Percentiles rank a stretch among this genome's conserved stretches.
phyloP scores from a whole-genome alignment of 1,284 basidiomycete species.

The Taiwanofungus camphoratus region DNA sequence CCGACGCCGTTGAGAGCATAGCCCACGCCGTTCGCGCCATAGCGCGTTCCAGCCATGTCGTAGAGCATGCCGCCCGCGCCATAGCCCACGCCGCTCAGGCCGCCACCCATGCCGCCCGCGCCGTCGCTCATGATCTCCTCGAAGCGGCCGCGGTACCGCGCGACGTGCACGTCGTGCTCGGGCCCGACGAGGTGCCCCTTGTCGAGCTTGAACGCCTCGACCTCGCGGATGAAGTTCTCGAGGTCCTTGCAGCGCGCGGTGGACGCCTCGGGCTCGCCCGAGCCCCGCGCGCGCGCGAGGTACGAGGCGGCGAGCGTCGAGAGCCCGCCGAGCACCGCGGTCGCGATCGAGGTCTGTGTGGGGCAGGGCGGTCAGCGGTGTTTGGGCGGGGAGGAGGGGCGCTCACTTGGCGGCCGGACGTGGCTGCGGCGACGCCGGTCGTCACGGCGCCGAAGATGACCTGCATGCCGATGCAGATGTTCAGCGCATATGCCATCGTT shows the following conservation, averaged over 20 bases:
- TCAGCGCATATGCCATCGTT: conserved; percentile 45
- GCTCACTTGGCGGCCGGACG: conserved; percentile 31
- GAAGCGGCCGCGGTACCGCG: conserved; percentile 25
- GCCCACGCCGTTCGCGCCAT: conserved; percentile 4
- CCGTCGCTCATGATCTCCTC: conserved; percentile 30
- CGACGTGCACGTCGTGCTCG: conserved; percentile 21
- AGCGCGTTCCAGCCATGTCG: conserved; percentile 9
- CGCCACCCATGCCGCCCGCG: conserved; percentile 16
- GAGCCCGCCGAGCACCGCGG: conserved; percentile 40
- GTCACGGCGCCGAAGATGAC: conserved; percentile 63
- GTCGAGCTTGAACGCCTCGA: conserved; percentile 51
- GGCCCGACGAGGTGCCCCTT: conserved; percentile 36
- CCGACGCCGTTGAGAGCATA: not conserved
- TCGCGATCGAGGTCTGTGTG: conserved; percentile 28
- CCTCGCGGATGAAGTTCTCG: conserved; percentile 58
- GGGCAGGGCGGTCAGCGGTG: not conserved
- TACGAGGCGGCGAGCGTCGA: conserved; percentile 65
- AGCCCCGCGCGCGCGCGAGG: conserved; percentile 60
- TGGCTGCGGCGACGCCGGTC: conserved; percentile 55
- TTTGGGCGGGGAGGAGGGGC: not conserved
- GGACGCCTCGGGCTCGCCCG: conserved; percentile 60
- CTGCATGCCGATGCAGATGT: conserved; percentile 48
- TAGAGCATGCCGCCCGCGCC: no score
- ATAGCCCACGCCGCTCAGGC: conserved; percentile 5
- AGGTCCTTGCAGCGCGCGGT: conserved; percentile 48